Conservation (phyloP, 305 asterid genomes). For the Fraxinus dipetala region DNA sequence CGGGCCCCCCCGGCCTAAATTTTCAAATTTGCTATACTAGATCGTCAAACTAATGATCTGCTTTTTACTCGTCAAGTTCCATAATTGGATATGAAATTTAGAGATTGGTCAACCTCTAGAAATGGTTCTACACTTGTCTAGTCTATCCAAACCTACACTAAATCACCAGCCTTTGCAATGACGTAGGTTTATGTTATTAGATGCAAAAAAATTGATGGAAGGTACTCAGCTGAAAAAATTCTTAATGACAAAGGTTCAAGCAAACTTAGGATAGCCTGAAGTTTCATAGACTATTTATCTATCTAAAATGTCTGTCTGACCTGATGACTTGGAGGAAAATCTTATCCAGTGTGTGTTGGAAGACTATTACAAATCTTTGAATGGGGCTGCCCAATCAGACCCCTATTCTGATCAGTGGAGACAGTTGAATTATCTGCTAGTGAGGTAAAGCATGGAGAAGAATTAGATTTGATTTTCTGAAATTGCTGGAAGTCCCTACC, state of each 20-base stretch:
- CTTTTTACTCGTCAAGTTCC: neutral
- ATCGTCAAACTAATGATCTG: neutral
- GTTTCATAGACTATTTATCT: neutral
- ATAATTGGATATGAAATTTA: conserved; percentile 3
- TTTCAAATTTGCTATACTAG: neutral
- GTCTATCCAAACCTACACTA: neutral
- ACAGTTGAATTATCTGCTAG: neutral
- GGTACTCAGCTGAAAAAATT: neutral
- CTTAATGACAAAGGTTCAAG: neutral
- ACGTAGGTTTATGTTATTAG: neutral
- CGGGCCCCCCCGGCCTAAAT: neutral
- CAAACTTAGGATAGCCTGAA: neutral
- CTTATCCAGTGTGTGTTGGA: neutral
- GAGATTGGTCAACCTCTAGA: conserved; percentile 5
- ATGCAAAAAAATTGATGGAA: neutral
- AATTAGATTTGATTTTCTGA: neutral
- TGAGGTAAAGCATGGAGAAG: neutral
- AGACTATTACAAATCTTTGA: neutral
- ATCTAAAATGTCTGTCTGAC: neutral
- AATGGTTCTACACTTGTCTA: neutral
- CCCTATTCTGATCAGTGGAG: neutral
- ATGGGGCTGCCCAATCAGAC: neutral
- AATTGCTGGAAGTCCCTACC: neutral
- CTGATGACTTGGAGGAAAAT: neutral
- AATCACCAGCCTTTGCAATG: neutral